These are phyloP conservation scores for Vigna angularis DNA, from an alignment of 306 rosid species.

Conservation along the genomic window DNA sequence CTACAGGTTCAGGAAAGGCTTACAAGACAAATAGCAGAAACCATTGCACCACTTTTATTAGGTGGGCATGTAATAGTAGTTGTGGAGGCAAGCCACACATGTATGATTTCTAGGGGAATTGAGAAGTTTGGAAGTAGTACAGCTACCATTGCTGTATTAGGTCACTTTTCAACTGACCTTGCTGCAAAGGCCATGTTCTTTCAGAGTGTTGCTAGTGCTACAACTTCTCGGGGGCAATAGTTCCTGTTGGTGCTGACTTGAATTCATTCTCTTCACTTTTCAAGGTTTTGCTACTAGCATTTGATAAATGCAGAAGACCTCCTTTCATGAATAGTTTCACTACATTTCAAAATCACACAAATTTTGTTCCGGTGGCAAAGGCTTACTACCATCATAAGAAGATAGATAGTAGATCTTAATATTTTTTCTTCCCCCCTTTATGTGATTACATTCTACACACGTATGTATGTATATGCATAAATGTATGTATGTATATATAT, in stretches of 20 bases:
- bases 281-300: conserved; percentile 2
- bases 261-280: conserved; percentile 24
- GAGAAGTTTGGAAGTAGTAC: conserved; percentile 93
- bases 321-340: conserved; percentile 17
- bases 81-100: conserved; percentile 92
- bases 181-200: conserved; percentile 65
- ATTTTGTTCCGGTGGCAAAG: conserved; percentile 15
- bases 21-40: conserved; percentile 94
- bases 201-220: conserved; percentile 68
- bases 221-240: conserved; percentile 43
- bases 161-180: conserved; percentile 68
- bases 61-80: conserved; percentile 89
- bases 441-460: not conserved
- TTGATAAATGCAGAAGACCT: conserved; percentile 24
- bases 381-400: not conserved
- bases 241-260: conserved; percentile 14
- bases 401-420: not conserved
- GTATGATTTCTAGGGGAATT: conserved; percentile 95
- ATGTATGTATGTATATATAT: too few relatives aligned
- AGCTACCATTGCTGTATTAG: conserved; percentile 83
- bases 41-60: conserved; percentile 61
- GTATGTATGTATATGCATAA: too few relatives aligned
- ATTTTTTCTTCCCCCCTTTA: not conserved
- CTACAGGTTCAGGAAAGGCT: conserved; percentile 97
- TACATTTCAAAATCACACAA: not conserved